phyloP scores from a whole-genome alignment of 2,329 filamentous ascomycete species.

The Trichoderma guizhouense region DNA sequence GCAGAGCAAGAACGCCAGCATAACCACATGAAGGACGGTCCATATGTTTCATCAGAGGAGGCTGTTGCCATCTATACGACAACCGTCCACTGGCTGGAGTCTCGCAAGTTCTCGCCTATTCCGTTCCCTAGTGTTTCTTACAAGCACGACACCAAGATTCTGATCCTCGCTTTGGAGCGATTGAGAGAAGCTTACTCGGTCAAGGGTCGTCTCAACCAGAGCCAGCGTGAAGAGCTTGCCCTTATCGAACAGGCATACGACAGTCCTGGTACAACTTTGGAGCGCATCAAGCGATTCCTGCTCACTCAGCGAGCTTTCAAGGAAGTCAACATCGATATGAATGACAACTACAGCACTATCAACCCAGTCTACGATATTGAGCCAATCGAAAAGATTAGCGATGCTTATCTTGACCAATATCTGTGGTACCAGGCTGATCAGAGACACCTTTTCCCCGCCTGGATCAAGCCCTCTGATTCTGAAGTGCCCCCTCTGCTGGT shows the following conservation, averaged over 20 bases:
- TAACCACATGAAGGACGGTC: slow-evolving; percentile 99
- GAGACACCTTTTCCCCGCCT: slow-evolving; percentile 91
- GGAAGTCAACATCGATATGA: slow-evolving; percentile 99
- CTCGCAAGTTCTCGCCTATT: slow-evolving; percentile 96
- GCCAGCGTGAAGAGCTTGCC: slow-evolving; percentile 92
- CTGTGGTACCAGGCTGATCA: slow-evolving; percentile 99
- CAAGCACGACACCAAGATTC: slow-evolving; percentile 98
- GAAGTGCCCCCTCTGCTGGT: slow-evolving; percentile 91
- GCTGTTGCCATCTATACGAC: slow-evolving; percentile 98
- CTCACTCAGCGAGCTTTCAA: slow-evolving; percentile 98
- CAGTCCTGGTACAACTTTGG: slow-evolving; percentile 90
- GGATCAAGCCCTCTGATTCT: slow-evolving; percentile 98
- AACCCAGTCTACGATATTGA: slow-evolving; percentile 99
- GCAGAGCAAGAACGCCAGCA: slow-evolving; percentile 97
- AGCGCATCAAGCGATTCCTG: slow-evolving; percentile 95
- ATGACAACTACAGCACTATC: slow-evolving; percentile 98
- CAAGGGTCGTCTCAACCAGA: slow-evolving; percentile 94
- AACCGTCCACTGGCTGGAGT: slow-evolving; percentile 97
- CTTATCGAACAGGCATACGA: slow-evolving; percentile 98
- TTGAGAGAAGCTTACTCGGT: slow-evolving; percentile 95
- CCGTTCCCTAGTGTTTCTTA: slow-evolving; percentile 98
- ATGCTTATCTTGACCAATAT: slow-evolving; percentile 97
- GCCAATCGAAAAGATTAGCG: slow-evolving; percentile 98
- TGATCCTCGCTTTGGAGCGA: slow-evolving; percentile 91
- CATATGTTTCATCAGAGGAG: slow-evolving; percentile 97